These are phyloP conservation scores for Zymoseptoria crescenta DNA, from an alignment of 2,329 filamentous ascomycete genomes.

Conservation along the genomic window DNA sequence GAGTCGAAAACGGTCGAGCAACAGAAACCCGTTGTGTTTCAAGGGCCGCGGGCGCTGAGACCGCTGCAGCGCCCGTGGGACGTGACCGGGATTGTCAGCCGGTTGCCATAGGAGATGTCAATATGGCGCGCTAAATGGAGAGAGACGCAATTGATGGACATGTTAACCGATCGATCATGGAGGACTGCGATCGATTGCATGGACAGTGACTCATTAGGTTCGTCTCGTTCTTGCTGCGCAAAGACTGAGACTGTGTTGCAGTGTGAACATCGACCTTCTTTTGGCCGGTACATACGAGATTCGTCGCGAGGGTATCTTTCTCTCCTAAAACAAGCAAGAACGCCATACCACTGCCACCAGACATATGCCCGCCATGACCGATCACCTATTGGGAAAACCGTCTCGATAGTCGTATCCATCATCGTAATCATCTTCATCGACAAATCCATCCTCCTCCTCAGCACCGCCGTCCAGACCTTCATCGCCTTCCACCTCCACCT, in stretches of 20 bases:
- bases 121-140: not conserved
- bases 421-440: not conserved
- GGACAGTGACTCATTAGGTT: not conserved
- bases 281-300: not conserved
- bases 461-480: slow-evolving; percentile 22
- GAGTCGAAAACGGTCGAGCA: not conserved
- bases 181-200: not conserved
- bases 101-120: not conserved
- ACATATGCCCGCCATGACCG: not conserved
- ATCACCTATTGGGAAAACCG: not conserved
- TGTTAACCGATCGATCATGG: not conserved
- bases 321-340: not conserved
- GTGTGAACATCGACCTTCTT: not conserved
- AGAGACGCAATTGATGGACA: not conserved
- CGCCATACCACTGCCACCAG: not conserved
- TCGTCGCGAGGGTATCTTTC: not conserved
- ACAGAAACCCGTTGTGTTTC: not conserved
- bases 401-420: not conserved
- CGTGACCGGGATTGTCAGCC: not conserved
- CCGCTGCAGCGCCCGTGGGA: not conserved
- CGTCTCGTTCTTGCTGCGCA: not conserved
- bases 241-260: not conserved
- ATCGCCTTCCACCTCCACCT: slow-evolving; percentile 33
- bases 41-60: not conserved
- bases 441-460: not conserved